These are phyloP conservation scores for Thermothelomyces thermophilus DNA, from an alignment of 2,329 filamentous ascomycete species.

Conservation along the genomic window DNA sequence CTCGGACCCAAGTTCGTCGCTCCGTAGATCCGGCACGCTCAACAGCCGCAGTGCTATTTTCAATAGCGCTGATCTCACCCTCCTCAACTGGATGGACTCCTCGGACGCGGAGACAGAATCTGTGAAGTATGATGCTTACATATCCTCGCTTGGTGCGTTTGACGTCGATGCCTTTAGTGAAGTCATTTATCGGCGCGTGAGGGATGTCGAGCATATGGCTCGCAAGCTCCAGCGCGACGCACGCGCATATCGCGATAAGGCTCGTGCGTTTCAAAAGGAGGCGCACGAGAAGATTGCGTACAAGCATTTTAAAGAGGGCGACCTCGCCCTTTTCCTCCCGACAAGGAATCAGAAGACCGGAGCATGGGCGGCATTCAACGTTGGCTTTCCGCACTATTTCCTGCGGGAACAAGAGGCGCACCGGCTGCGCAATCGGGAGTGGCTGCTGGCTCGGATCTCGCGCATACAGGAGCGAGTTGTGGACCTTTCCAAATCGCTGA, in stretches of 20 bases:
- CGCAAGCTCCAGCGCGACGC: slow-evolving; percentile 91
- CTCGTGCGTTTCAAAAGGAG: slow-evolving; percentile 72
- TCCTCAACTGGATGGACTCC: slow-evolving; percentile 77
- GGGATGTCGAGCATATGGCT: slow-evolving; percentile 87
- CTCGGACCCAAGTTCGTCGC: slow-evolving; percentile 44
- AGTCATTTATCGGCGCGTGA: slow-evolving; percentile 78
- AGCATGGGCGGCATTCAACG: slow-evolving; percentile 97
- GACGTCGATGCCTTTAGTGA: slow-evolving; percentile 81
- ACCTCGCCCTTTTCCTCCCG: slow-evolving; percentile 87
- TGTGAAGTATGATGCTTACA: slow-evolving; percentile 66
- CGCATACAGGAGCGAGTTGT: slow-evolving; percentile 91
- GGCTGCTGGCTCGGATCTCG: slow-evolving; percentile 90
- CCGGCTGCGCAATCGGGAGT: slow-evolving; percentile 76
- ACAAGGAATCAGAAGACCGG: slow-evolving; percentile 90
- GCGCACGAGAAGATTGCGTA: slow-evolving; percentile 95
- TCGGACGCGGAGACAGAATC: slow-evolving; percentile 60
- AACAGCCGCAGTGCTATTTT: slow-evolving; percentile 48
- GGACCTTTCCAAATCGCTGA: slow-evolving; percentile 74
- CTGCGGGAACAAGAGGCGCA: slow-evolving; percentile 87
- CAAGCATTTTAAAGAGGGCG: slow-evolving; percentile 91
- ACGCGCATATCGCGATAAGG: slow-evolving; percentile 78
- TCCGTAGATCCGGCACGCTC: slow-evolving; percentile 48
- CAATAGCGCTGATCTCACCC: slow-evolving; percentile 60
- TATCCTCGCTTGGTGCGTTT: slow-evolving; percentile 68
- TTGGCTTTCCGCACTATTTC: slow-evolving; percentile 95